Evolutionary conservation across 768 basidiomycete genomes (phyloP).

Genomic region (Calocera cornea): DNA sequence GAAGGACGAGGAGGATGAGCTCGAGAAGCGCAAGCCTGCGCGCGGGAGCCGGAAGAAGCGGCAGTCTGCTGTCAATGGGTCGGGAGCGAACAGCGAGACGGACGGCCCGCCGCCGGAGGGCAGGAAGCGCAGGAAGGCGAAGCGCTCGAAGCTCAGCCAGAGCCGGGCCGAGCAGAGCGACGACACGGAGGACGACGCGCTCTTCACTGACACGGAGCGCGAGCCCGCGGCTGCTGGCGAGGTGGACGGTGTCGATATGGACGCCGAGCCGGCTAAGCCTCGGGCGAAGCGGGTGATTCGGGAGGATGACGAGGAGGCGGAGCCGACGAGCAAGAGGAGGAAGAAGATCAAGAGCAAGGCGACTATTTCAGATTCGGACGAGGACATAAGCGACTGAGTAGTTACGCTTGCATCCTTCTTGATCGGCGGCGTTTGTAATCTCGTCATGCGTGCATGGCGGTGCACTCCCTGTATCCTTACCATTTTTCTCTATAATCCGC

Average conservation of each 20-base stretch:
- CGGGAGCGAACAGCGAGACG: conserved; percentile 17
- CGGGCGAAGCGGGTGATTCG: conserved; percentile 36
- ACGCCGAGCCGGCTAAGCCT: neutral
- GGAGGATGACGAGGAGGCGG: conserved; percentile 45
- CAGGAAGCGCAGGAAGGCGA: conserved; percentile 62
- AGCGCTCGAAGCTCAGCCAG: conserved; percentile 39
- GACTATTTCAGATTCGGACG: conserved; percentile 75
- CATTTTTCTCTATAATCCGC: neutral
- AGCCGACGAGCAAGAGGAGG: conserved; percentile 56
- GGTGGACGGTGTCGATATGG: neutral
- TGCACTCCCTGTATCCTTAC: neutral
- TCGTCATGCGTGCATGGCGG: neutral
- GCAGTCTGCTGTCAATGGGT: conserved; percentile 38
- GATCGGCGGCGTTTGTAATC: neutral
- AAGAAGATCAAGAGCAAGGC: conserved; percentile 61
- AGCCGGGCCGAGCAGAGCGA: conserved; percentile 25
- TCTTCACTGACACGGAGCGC: conserved; percentile 63
- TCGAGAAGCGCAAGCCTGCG: conserved; percentile 34
- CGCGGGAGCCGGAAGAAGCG: conserved; percentile 12
- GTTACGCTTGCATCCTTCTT: neutral
- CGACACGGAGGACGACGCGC: conserved; percentile 48
- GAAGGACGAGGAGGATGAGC: conserved; percentile 61
- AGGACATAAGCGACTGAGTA: conserved; percentile 17
- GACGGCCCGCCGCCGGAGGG: conserved; percentile 29
- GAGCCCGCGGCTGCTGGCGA: conserved; percentile 28